Conservation (phyloP, 805 yeast genomes). For the Candida argentea region DNA sequence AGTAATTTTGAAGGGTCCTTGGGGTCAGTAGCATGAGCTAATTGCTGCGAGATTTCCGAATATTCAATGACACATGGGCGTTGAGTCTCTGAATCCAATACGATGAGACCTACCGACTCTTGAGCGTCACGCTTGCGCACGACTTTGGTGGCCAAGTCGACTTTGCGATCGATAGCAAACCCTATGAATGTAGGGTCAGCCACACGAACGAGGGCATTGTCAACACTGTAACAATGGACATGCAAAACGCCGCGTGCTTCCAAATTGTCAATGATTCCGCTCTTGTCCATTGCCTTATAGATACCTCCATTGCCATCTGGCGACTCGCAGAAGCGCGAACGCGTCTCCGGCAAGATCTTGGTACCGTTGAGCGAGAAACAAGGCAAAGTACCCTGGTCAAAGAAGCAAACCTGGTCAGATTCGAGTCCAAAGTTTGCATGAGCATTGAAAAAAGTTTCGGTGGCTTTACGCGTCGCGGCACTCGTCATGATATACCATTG, state of each 20-base stretch:
- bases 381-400: slow-evolving; percentile 93
- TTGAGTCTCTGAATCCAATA: slow-evolving; percentile 42
- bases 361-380: slow-evolving; percentile 67
- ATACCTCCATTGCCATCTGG: slow-evolving; percentile 99
- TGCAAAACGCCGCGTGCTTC: slow-evolving; percentile 63
- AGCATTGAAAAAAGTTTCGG: slow-evolving; percentile 58
- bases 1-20: slow-evolving; percentile 43
- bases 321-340: slow-evolving; percentile 56
- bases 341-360: slow-evolving; percentile 53
- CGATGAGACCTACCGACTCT: slow-evolving; percentile 91
- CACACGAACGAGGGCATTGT: slow-evolving; percentile 80
- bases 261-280: slow-evolving; percentile 62
- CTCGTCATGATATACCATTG: slow-evolving; percentile 96
- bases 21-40: slow-evolving; percentile 57
- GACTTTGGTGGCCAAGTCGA: slow-evolving; percentile 82
- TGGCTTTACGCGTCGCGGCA: slow-evolving; percentile 67
- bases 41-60: slow-evolving; percentile 72
- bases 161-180: slow-evolving; percentile 57
- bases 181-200: slow-evolving; percentile 92
- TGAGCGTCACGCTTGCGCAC: slow-evolving; percentile 84
- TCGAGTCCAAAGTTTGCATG: slow-evolving; percentile 65
- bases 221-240: slow-evolving; percentile 95
- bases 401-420: slow-evolving; percentile 54
- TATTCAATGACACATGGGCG: slow-evolving; percentile 91
- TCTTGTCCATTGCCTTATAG: slow-evolving; percentile 66